These are phyloP conservation scores for Neurospora hispaniola DNA, from an alignment of 495 filamentous ascomycete genomes.

Conservation along the genomic window DNA sequence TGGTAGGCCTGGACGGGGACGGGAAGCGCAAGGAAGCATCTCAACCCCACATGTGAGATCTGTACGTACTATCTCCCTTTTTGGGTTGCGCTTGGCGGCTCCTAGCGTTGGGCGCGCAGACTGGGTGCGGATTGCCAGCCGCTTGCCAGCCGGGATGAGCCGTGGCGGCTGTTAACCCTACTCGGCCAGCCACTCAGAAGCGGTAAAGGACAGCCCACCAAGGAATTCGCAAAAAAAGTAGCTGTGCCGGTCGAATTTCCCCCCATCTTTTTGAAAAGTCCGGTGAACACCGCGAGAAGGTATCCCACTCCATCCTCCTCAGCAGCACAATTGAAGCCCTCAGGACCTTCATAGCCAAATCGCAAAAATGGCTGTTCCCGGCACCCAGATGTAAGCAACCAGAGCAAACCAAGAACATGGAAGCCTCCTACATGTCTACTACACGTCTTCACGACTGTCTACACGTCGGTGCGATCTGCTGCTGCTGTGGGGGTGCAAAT, in stretches of 20 bases:
- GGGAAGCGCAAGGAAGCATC: not conserved
- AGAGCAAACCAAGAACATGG: not conserved
- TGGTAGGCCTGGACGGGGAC: not conserved
- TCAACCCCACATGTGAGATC: not conserved
- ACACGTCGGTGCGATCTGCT: not conserved
- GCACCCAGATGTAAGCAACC: constrained; percentile 44
- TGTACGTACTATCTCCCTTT: not conserved
- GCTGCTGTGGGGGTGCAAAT: not conserved
- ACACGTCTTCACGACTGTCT: not conserved
- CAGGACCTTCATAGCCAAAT: constrained; percentile 20
- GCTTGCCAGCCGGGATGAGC: not conserved
- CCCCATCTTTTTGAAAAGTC: constrained; percentile 18
- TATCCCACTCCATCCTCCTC: constrained; percentile 16
- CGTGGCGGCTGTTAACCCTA: constrained; percentile 21
- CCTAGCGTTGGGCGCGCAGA: not conserved
- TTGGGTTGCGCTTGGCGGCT: not conserved
- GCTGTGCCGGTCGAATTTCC: constrained; percentile 23
- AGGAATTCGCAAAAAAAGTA: constrained; percentile 27
- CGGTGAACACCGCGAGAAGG: constrained; percentile 21
- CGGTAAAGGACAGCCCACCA: constrained; percentile 21
- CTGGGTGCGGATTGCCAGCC: not conserved
- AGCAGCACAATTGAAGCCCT: constrained; percentile 17
- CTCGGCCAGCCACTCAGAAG: constrained; percentile 14
- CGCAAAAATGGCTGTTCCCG: constrained; percentile 41
- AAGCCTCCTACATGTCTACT: not conserved